These are phyloP conservation scores for Puccinia hordei DNA, from an alignment of 1,284 basidiomycete genomes.

Conservation along the genomic window DNA sequence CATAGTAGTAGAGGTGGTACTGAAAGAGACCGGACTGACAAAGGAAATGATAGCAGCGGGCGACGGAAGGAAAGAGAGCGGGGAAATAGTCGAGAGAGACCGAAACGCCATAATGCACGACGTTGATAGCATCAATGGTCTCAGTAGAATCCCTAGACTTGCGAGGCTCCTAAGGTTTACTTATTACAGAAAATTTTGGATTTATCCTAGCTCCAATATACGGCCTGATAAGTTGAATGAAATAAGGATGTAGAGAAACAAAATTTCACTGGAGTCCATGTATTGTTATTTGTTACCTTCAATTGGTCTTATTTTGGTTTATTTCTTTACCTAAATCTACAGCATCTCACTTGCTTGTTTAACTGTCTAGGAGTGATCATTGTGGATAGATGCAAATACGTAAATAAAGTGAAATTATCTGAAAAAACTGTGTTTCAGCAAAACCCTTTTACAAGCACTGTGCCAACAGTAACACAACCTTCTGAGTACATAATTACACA, in stretches of 20 bases:
- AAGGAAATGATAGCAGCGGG: conserved; percentile 20
- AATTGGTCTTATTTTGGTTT: too few relatives aligned
- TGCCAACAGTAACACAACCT: too few relatives aligned
- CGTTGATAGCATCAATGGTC: not conserved
- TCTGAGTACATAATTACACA: too few relatives aligned
- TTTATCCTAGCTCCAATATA: not conserved
- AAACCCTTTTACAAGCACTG: too few relatives aligned
- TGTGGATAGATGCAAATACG: too few relatives aligned
- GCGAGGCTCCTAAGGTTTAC: not conserved
- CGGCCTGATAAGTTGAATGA: not conserved
- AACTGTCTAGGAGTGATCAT: too few relatives aligned
- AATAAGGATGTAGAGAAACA: not conserved
- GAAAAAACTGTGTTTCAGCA: too few relatives aligned
- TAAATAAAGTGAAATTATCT: too few relatives aligned
- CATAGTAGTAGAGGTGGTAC: conserved; percentile 22
- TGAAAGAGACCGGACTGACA: conserved; percentile 25
- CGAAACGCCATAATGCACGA: conserved; percentile 11
- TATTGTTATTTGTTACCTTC: too few relatives aligned
- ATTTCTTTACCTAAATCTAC: too few relatives aligned
- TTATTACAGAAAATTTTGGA: too few relatives aligned
- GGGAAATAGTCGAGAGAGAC: conserved; percentile 26
- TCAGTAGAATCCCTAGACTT: not conserved
- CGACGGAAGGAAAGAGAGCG: conserved; percentile 18
- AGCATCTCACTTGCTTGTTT: too few relatives aligned
- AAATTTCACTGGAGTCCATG: not conserved